Evolutionary conservation across 805 yeast species (phyloP), one percentile per base, ranked within the genome.

Genomic region (Torulaspora franciscae): DNA sequence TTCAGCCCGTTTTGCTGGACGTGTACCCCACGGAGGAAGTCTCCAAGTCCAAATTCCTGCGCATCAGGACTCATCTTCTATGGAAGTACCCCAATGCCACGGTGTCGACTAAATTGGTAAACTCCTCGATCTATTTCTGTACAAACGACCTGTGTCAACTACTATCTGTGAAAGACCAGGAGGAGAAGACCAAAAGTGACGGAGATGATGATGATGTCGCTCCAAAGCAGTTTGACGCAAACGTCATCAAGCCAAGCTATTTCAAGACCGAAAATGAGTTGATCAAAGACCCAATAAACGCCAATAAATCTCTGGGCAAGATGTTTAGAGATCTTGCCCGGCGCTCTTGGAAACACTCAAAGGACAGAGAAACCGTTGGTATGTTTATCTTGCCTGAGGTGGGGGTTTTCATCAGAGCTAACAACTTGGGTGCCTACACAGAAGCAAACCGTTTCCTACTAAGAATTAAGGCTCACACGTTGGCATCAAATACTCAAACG

Each of bases 271-370:
- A 54, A 17, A 60, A 55, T 28, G 45, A 48, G 22, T 44, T 62
- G 24, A 49, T 59, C 15, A 52, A 48, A 37, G 63, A 62, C 37
- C 55, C 58, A 13, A 56, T 61, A 8, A 57, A 55, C 37, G 56
- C 58, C 19, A 67, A 68, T 46, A 73, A 79, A 51, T 73, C 88
- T 4, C 67, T 81, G 29, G 75, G 76, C 17, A 85, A 85, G 58
- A 73, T 90, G 19, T 76, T 89, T 33, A 78, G 98, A 58, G 96
- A 89, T 58, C 67, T 91, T 46, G 95, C 95, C 3, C 78, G 98
- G 65, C 78, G 95, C 51, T 83, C 96, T 1, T 93, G 99, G 99
- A 77, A 76, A 56, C 96, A 89, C 61, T 72, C 83, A 0, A 56
- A 59, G 5, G 60, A 65, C 7, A 72, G 72, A 50, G 86, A 81